A percentile compares a stretch with the other conserved stretches of the same genome.
Evolutionary conservation across 768 basidiomycete species (phyloP).

Genomic region (Lentinula raphanica): DNA sequence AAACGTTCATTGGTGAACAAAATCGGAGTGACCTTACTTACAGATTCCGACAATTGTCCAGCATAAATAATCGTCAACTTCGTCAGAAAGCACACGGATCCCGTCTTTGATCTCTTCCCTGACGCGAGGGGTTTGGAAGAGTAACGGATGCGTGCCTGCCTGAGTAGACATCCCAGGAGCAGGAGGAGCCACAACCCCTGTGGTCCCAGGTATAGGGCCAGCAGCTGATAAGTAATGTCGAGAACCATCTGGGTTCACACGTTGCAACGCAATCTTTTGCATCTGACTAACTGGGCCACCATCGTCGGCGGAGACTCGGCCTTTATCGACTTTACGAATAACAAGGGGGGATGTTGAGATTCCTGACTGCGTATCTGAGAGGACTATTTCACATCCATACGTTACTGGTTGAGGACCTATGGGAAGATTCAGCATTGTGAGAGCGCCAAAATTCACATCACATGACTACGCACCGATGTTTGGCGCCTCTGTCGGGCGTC

Average conservation of each 20-base stretch:
- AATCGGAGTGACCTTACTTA: conserved; percentile 34
- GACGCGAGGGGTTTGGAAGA: conserved; percentile 77
- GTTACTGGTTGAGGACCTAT: conserved; percentile 79
- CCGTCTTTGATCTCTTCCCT: conserved; percentile 81
- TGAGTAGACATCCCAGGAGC: conserved; percentile 72
- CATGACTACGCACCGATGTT: conserved; percentile 63
- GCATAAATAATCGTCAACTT: conserved; percentile 91
- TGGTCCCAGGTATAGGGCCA: conserved; percentile 75
- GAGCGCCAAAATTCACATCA: conserved; percentile 35
- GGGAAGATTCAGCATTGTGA: conserved; percentile 34
- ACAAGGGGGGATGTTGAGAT: conserved; percentile 81
- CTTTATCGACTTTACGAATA: conserved; percentile 91
- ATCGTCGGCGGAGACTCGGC: conserved; percentile 78
- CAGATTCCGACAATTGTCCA: conserved; percentile 97
- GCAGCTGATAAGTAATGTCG: conserved; percentile 88
- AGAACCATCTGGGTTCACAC: conserved; percentile 75
- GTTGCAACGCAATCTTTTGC: conserved; percentile 91
- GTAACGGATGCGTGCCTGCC: conserved; percentile 73
- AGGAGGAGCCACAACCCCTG: conserved; percentile 62
- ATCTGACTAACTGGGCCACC: conserved; percentile 93
- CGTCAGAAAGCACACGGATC: conserved; percentile 68
- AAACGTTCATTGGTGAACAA: conserved; percentile 8
- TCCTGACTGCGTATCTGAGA: conserved; percentile 81
- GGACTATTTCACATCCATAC: conserved; percentile 84
- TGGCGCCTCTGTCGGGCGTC: conserved; percentile 59